Percentiles rank a stretch among this genome's conserved stretches.
These are phyloP conservation scores for Penicillium riverlandense DNA, from an alignment of 495 filamentous ascomycete species.

Conservation along the genomic window DNA sequence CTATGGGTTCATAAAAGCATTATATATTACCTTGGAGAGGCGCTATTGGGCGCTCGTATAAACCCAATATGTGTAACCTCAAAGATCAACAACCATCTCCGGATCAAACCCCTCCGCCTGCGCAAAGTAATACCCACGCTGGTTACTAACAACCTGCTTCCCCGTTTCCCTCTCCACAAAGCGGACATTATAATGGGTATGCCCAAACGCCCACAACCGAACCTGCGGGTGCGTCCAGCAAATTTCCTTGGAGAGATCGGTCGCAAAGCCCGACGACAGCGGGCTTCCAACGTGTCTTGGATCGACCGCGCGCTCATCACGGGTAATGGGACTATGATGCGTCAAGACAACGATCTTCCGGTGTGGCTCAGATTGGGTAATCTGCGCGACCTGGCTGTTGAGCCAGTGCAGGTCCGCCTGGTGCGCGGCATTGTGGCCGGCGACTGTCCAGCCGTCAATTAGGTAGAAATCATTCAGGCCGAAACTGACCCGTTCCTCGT, in stretches of 20 bases:
- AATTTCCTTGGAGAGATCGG: constrained; percentile 33
- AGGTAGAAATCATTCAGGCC: constrained; percentile 44
- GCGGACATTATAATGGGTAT: constrained; percentile 49
- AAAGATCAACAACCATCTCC: constrained; percentile 13
- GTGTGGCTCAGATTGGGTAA: constrained; percentile 24
- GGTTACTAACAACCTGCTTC: constrained; percentile 29
- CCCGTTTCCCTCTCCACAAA: constrained; percentile 22
- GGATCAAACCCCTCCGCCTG: constrained; percentile 21
- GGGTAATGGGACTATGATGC: constrained; percentile 43
- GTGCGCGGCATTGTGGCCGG: constrained; percentile 33
- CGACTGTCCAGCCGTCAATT: constrained; percentile 39
- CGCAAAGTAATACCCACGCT: constrained; percentile 31
- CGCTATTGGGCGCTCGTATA: no score
- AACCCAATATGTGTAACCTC: not conserved
- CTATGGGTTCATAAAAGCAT: no score
- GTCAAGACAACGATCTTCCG: constrained; percentile 41
- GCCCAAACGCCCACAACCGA: constrained; percentile 49
- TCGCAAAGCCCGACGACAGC: constrained; percentile 36
- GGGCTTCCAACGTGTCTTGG: constrained; percentile 32
- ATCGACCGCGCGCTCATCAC: constrained; percentile 26
- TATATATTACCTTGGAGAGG: no score
- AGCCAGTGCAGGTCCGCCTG: constrained; percentile 42
- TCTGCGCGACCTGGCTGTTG: constrained; percentile 34
- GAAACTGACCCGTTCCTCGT: constrained; percentile 17
- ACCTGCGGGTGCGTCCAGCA: constrained; percentile 41